Evolutionary conservation across 2,329 filamentous ascomycete genomes (phyloP).

Genomic region (Colletotrichum simmondsii): DNA sequence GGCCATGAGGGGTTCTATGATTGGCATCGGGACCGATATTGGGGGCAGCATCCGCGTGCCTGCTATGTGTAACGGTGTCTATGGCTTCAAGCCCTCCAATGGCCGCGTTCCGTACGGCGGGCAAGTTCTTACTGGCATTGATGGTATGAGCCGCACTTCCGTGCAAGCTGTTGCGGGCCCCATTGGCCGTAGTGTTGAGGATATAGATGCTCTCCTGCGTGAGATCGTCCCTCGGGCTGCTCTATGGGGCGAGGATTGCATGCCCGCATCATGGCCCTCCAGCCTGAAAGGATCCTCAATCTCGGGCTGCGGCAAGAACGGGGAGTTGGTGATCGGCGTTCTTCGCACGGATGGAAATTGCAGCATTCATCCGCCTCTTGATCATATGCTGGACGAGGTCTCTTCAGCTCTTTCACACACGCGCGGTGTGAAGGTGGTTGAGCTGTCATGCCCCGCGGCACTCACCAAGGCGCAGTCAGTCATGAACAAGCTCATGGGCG

Average conservation of each 20-base stretch:
- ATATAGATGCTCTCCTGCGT: conserved; percentile 7
- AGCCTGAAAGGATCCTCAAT: not conserved
- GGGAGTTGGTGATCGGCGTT: conserved; percentile 20
- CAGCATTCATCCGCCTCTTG: conserved; percentile 12
- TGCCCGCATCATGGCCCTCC: conserved; percentile 16
- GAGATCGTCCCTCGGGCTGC: conserved; percentile 21
- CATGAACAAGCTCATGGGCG: conserved; percentile 31
- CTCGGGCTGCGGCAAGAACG: conserved; percentile 3
- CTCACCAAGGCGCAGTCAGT: conserved; percentile 19
- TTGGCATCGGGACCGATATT: conserved; percentile 27
- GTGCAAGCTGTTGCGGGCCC: conserved; percentile 27
- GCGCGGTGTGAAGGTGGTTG: not conserved
- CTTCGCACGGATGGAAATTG: conserved; percentile 27
- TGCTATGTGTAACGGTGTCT: conserved; percentile 31
- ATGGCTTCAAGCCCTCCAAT: conserved; percentile 29
- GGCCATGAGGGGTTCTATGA: conserved; percentile 21
- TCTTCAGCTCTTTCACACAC: not conserved
- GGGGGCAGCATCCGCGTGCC: conserved; percentile 32
- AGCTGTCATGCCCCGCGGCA: not conserved
- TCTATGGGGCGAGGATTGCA: conserved; percentile 27
- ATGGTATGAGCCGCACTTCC: conserved; percentile 25
- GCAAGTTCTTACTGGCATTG: not conserved
- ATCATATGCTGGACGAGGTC: conserved; percentile 23
- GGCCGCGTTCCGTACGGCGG: conserved; percentile 24
- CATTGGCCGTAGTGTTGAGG: conserved; percentile 20